Evolutionary conservation across 495 filamentous ascomycete genomes (phyloP).

Genomic region (Tuber calosporum): DNA sequence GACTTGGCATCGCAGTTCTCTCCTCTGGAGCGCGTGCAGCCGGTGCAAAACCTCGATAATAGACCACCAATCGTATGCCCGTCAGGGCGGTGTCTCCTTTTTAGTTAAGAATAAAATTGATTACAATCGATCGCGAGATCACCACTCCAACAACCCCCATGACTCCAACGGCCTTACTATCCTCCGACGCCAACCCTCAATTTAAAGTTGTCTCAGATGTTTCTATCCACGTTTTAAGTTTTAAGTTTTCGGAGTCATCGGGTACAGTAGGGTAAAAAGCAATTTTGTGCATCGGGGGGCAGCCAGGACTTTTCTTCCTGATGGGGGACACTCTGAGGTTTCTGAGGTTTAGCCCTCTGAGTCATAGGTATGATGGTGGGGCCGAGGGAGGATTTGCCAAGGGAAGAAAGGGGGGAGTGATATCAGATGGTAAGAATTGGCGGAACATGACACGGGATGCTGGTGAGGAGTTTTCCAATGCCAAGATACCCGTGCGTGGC

Average conservation of each 20-base stretch:
- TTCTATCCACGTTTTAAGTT: background rate
- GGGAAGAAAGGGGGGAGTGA: background rate
- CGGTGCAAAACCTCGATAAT: too few species aligned
- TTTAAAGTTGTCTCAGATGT: background rate
- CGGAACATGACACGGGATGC: background rate
- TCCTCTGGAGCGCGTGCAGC: too few species aligned
- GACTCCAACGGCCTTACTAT: background rate
- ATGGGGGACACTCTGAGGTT: background rate
- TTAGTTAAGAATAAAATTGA: too few species aligned
- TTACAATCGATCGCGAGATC: background rate
- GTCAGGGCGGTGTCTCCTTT: too few species aligned
- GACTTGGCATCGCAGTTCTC: too few species aligned
- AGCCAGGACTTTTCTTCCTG: background rate
- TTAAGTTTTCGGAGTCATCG: background rate
- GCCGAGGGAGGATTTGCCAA: background rate
- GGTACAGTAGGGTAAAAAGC: background rate
- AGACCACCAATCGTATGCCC: background rate
- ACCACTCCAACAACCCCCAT: background rate
- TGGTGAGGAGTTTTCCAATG: too few species aligned
- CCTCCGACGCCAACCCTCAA: background rate
- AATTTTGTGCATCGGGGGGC: background rate
- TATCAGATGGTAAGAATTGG: background rate
- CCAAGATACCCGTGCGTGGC: too few species aligned
- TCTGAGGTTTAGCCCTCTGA: background rate
- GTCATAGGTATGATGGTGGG: background rate